Base-by-base conservation (phyloP, 805 yeast species). In the Novakomyces olei region DNA sequence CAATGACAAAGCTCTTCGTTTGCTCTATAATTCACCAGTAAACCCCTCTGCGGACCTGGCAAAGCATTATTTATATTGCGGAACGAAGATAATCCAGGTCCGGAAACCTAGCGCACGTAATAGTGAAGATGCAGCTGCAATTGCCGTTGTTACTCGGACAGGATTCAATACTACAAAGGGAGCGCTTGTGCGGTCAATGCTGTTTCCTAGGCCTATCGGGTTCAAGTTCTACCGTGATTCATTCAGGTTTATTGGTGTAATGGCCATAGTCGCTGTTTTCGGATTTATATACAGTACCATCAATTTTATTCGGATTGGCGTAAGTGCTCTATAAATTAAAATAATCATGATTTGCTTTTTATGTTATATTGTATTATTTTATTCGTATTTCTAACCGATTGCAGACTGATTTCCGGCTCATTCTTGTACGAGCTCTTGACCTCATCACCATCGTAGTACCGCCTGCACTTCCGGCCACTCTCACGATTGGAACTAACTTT, bases 131-230 rank as follows among this genome's bases (percentile, higher is more conserved):
- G 78, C 67, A 39, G 76, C 78, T 3, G 93, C 92, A 0, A 61
- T 79, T 29, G 98, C 94, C 0, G 57, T 88, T 58, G 93, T 71
- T 12, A 71, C 76, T 7, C 67, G 81, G 36, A 83, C 93, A 0
- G 98, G 98, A 0, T 88, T 88, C 55, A 69, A 78, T 32, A 88
- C 99, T 1, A 85, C 96, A 0, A 88, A 88, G 48, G 99, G 99
- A 9, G 73, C 93, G 0, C 60, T 88, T 24, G 70, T 88, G 1
- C 65, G 99, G 37, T 83, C 96, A 0, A 88, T 88, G 98, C 60
- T 88, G 34, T 88, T 88, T 53, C 98, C 99, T 0, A 81, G 77
- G 42, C 96, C 96, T 1, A 65, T 72, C 1, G 92, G 91, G 0
- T 85, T 85, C 60, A 81, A 81, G 49, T 83, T 88, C 46, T 88